phyloP scores from a whole-genome alignment of 441 rosid genomes.

The Pelargonium cotyledonis region DNA sequence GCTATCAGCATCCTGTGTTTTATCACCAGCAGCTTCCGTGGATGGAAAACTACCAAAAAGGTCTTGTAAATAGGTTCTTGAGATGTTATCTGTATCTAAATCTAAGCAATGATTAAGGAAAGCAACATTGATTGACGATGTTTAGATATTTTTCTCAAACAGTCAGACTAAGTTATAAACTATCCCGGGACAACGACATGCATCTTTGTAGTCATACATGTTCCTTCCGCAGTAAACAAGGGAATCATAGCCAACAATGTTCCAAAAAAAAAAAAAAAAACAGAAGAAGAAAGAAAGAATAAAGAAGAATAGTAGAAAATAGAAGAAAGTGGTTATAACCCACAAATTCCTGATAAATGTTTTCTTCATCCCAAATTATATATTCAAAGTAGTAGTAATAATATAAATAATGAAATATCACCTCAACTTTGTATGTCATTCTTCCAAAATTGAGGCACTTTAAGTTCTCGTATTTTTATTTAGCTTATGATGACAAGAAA shows the following conservation, averaged over 20 bases:
- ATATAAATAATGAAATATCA: too few relatives aligned
- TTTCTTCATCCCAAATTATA: not conserved
- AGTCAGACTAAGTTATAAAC: not conserved
- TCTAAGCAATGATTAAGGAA: slow-evolving; percentile 40
- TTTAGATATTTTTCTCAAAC: not conserved
- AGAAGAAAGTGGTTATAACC: too few relatives aligned
- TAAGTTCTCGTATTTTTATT: not conserved
- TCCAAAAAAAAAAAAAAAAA: too few relatives aligned
- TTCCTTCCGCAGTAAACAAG: not conserved
- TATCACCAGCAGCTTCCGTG: slow-evolving; percentile 35
- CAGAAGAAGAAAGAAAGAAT: too few relatives aligned
- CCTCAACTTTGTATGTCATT: too few relatives aligned
- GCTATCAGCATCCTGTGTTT: slow-evolving; percentile 37
- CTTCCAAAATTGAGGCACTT: too few relatives aligned
- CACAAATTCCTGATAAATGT: not conserved
- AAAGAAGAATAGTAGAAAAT: too few relatives aligned
- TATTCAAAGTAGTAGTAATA: too few relatives aligned
- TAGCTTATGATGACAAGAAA: not conserved
- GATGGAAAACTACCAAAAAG: slow-evolving; percentile 82
- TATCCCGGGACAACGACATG: not conserved
- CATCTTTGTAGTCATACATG: not conserved
- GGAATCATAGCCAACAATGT: not conserved
- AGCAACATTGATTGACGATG: slow-evolving; percentile 15
- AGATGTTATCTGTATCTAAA: slow-evolving; percentile 58
- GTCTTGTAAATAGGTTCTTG: slow-evolving; percentile 77